These are phyloP conservation scores for Cotoneaster glaucophyllus DNA, from an alignment of 306 rosid genomes.

Conservation along the genomic window DNA sequence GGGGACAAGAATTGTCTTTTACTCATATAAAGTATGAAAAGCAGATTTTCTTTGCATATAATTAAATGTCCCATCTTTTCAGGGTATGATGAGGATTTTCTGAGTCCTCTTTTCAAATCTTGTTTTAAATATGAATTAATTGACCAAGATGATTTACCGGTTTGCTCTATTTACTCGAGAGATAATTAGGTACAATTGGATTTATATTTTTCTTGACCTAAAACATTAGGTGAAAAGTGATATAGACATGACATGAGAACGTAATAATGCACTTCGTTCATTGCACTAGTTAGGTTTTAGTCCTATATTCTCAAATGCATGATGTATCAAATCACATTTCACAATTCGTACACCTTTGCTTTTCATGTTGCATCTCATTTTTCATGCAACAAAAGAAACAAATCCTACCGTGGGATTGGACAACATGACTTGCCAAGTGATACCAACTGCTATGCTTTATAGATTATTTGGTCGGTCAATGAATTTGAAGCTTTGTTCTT, in stretches of 20 bases:
- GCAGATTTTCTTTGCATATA: neutral
- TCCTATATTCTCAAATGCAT: neutral
- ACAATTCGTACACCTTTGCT: neutral
- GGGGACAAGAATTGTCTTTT: neutral
- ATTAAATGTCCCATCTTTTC: neutral
- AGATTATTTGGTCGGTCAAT: neutral
- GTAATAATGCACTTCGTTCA: neutral
- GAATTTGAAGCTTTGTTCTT: neutral
- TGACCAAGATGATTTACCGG: neutral
- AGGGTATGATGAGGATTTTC: neutral
- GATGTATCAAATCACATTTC: neutral
- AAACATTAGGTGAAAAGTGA: no score
- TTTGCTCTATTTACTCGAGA: neutral
- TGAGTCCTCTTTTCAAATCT: neutral
- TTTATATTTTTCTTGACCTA: no score
- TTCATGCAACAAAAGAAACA: neutral
- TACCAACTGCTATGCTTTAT: neutral
- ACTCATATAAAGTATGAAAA: neutral
- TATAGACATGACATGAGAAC: no score
- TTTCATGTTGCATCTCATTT: neutral
- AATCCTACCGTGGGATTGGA: neutral
- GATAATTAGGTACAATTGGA: no score
- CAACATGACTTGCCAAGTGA: neutral
- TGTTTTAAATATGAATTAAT: neutral
- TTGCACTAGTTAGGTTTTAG: neutral